Evolutionary conservation across 768 basidiomycete genomes (phyloP).

Genomic region (Cystobasidium ongulense): DNA sequence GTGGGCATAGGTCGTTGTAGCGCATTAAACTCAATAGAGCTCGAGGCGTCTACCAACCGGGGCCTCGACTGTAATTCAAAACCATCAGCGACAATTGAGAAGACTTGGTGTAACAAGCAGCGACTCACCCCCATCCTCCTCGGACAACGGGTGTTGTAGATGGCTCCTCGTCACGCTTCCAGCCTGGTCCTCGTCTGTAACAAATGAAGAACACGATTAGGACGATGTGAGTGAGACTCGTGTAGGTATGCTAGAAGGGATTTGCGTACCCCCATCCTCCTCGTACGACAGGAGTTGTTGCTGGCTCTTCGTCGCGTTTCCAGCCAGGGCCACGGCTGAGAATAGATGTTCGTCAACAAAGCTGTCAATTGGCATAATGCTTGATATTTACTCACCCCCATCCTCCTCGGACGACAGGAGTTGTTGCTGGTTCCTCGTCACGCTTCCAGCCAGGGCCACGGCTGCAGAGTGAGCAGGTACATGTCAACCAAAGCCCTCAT

Average conservation of each 20-base stretch:
- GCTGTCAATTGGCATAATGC: neutral
- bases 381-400: neutral
- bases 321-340: neutral
- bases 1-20: too few species aligned
- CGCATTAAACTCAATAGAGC: too few species aligned
- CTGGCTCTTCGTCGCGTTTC: constrained; percentile 1
- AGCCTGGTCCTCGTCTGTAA: neutral
- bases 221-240: too few species aligned
- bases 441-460: constrained; percentile 15
- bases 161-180: neutral
- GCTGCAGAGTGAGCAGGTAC: neutral
- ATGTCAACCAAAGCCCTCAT: too few species aligned
- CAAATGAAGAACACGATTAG: too few species aligned
- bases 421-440: neutral
- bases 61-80: neutral
- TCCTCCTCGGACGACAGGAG: neutral
- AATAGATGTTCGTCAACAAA: too few species aligned
- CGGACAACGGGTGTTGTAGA: neutral
- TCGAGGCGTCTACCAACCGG: neutral
- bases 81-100: too few species aligned
- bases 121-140: neutral
- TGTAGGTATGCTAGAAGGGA: neutral
- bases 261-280: neutral
- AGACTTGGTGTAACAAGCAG: too few species aligned
- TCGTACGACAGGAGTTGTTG: neutral